Base-by-base conservation (phyloP, 2,329 filamentous ascomycete genomes). In the Tricladium varicosporioides region DNA sequence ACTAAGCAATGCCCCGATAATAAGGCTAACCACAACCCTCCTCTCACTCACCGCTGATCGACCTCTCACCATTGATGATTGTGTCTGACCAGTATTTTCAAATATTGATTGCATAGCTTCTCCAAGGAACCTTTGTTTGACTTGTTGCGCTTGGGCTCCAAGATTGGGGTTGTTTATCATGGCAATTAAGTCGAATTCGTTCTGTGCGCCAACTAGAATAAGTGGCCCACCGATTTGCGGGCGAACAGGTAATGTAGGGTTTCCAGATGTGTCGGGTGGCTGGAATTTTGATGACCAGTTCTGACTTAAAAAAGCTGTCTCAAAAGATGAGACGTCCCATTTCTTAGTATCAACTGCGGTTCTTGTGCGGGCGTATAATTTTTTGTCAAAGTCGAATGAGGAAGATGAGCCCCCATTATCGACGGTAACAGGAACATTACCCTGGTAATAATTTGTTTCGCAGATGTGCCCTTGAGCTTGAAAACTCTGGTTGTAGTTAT, bases 111-210 rank as follows among this genome's bases (percentile, higher is more conserved):
- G 50, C 47, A 62, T 54, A 31, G 53, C 57, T 48, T 62, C 60
- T 31, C 60, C 60, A 14, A 60, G 22, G n/a, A 60, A 59, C 15
- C 58, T 22, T 27, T 62, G 60, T 36, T 59, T 60, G 13, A 62
- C 40, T 46, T 59, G 50, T 16, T 53, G 56, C 31, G 58, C 60
- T 59, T 60, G 58, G 4, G 54, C 48, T 2, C 48, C 14, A 10
- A 62, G 18, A 49, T 57, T 36, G 5, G 55, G 36, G 48, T 51
- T 46, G 11, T 31, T n/a, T n/a, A 60, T 48, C 60, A 62, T 60
- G 11, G 50, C 19, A n/a, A 31, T 4, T 5, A 56, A 27, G 18
- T 62, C 42, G 36, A 54, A 59, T 13, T 45, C 46, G 36, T 60
- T 56, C 32, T 54, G 48, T 15, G 60, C 57, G 11, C 48, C 60